phyloP scores from a whole-genome alignment of 345 rosid genomes.

The Pelargonium nanum region DNA sequence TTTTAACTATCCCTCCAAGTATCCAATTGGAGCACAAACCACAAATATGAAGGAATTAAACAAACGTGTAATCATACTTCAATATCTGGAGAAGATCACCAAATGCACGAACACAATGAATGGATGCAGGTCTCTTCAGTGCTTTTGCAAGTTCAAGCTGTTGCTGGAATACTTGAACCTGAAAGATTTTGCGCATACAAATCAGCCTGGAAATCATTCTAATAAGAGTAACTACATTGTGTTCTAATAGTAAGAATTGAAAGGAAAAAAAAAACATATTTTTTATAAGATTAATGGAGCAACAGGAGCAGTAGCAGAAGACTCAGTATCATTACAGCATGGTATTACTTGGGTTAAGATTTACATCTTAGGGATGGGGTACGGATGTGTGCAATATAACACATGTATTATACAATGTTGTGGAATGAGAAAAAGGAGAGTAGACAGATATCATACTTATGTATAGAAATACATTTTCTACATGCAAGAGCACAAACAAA shows the following conservation, averaged over 20 bases:
- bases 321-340: background rate
- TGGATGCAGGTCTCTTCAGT: conserved; percentile 61
- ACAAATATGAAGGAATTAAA: background rate
- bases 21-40: background rate
- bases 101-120: conserved; percentile 86
- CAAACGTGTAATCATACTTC: conserved; percentile 32
- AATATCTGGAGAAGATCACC: conserved; percentile 74
- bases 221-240: background rate
- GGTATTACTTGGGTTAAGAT: background rate
- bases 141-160: conserved; percentile 86
- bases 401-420: too few species aligned
- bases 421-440: background rate
- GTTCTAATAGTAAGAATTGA: background rate
- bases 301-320: background rate
- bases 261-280: too few species aligned
- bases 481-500: too few species aligned
- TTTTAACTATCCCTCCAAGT: background rate
- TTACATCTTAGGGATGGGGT: background rate
- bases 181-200: background rate
- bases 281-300: too few species aligned
- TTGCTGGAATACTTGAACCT: conserved; percentile 61
- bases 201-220: background rate
- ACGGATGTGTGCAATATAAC: background rate
- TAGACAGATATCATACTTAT: background rate
- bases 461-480: too few species aligned